Conservation (phyloP, 257 asterid species). For the Lycium barbarum region DNA sequence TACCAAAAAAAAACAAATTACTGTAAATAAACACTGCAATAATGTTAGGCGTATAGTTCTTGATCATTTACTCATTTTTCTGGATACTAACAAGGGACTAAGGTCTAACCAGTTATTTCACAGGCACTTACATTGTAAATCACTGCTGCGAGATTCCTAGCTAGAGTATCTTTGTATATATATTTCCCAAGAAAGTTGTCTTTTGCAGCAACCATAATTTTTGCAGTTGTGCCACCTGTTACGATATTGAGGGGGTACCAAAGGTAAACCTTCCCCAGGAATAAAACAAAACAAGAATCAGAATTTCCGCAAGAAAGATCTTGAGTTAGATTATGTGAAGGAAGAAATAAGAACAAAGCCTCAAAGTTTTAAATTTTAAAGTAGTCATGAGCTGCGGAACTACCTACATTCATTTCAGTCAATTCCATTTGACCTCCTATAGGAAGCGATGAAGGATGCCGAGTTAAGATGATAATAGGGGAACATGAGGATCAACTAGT, state of each 20-base stretch:
- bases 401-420: neutral
- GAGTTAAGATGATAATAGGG: constrained; percentile 3
- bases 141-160: constrained; percentile 93
- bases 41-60: neutral
- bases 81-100: neutral
- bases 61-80: constrained; percentile 21
- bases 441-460: neutral
- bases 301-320: constrained; percentile 7
- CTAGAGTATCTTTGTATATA: constrained; percentile 91
- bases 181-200: constrained; percentile 92
- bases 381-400: neutral
- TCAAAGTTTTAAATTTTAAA: neutral
- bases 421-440: neutral
- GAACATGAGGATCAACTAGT: neutral
- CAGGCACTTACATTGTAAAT: constrained; percentile 69
- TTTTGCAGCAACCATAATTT: constrained; percentile 95
- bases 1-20: neutral
- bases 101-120: neutral
- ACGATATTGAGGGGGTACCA: constrained; percentile 95
- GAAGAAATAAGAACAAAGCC: neutral
- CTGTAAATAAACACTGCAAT: too few species aligned
- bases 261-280: constrained; percentile 70
- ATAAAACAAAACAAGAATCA: constrained; percentile 32
- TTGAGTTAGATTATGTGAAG: neutral
- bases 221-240: constrained; percentile 96